A percentile compares a stretch with the other conserved stretches of the same genome.
Evolutionary conservation across 1,284 basidiomycete species (phyloP).

Genomic region (Cryptococcus amylolentus): DNA sequence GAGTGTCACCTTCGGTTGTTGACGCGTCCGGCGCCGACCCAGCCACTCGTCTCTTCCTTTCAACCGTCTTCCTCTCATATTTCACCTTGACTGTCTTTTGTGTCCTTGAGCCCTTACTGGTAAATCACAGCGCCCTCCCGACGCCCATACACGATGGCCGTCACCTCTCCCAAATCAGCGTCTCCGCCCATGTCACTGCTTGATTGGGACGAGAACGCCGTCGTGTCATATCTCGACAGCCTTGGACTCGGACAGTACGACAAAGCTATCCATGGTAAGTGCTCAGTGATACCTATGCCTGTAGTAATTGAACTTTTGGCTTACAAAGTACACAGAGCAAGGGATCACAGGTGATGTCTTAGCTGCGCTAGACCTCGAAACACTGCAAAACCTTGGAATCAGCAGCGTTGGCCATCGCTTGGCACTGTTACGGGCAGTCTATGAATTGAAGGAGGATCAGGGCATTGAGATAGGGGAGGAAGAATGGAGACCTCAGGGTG

Average conservation of each 20-base stretch:
- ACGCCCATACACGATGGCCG: constrained; percentile 11
- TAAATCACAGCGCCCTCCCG: too few relatives aligned
- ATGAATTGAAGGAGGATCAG: constrained; percentile 78
- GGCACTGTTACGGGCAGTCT: constrained; percentile 82
- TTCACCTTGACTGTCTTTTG: too few relatives aligned
- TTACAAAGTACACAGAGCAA: constrained; percentile 61
- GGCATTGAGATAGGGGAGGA: constrained; percentile 78
- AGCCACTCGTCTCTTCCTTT: not conserved
- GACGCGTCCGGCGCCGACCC: too few relatives aligned
- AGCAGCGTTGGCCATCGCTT: constrained; percentile 80
- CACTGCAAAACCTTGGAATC: constrained; percentile 79
- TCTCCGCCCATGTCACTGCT: constrained; percentile 42
- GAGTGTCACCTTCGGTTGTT: too few relatives aligned
- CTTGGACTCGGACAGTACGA: constrained; percentile 80
- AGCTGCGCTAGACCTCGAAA: constrained; percentile 71
- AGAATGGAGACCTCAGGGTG: constrained; percentile 86
- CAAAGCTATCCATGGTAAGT: constrained; percentile 51
- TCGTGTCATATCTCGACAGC: constrained; percentile 67
- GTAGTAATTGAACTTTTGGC: not conserved
- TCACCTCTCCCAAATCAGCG: constrained; percentile 28
- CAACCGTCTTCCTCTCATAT: not conserved
- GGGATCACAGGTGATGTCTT: constrained; percentile 85
- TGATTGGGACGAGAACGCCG: constrained; percentile 78
- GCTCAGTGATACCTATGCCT: constrained; percentile 13
- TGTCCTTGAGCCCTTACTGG: too few relatives aligned